Base-by-base conservation (phyloP, 1,139 yeast genomes). In the Geotrichum carabidarum region DNA sequence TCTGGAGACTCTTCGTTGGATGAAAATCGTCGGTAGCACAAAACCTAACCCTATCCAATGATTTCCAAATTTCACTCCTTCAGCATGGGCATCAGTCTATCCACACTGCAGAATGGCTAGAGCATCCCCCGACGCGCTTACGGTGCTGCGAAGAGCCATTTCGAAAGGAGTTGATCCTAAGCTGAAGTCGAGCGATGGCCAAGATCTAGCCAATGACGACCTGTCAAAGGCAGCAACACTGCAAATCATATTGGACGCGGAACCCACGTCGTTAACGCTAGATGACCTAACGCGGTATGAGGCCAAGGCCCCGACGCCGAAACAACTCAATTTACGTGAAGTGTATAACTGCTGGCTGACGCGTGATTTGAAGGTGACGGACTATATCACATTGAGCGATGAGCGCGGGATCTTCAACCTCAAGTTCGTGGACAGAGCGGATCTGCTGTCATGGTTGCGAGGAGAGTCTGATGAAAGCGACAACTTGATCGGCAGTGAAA, bases 401-500 rank as follows among this genome's bases (percentile, higher is more conserved):
- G 80, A 79, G 53, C 73, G 78, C 51, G 79, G 81, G 3, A 77
- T 91, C 42, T 76, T 81, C 3, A 88, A 88, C 61, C 80, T 94
- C 68, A 83, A 89, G 59, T 91, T 93, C 67, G 73, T 88, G 68
- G 95, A 89, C 62, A 84, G 95, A 70, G 84, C 91, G 3, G 96
- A 91, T 65, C 77, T 93, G 60, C 77, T 84, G 51, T 80, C 89
- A 18, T 90, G 94, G 91, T 76, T 91, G 57, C 78, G 78, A 58
- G 96, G 95, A 3, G 77, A 81, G 34, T 74, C 80, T 7, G 82
- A 78, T 46, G 71, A 76, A 5, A 81, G 86, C 60, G 76, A 79
- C 51, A 83, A 57, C 12, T 46, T 58, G 42, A 27, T 27, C 7
- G 48, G 31, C 14, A 50, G 41, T 43, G 44, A 50, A 15, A 31